A percentile compares a stretch with the other conserved stretches of the same genome.
phyloP scores from a whole-genome alignment of 2,329 filamentous ascomycete species.

The Colletotrichum euphorbiae region DNA sequence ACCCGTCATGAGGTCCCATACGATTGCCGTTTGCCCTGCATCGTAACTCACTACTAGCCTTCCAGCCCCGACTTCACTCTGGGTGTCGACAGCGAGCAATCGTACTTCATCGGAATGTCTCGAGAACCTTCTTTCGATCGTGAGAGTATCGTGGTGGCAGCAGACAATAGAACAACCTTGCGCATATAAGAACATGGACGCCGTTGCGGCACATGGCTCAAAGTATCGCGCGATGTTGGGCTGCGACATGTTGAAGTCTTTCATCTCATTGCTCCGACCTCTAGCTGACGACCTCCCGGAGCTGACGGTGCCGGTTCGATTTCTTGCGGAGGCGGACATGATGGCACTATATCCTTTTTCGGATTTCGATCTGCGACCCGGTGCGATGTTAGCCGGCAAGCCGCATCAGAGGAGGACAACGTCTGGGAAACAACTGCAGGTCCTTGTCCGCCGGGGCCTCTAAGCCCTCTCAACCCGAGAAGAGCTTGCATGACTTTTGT shows the following conservation, averaged over 20 bases:
- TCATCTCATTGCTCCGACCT: constrained; percentile 57
- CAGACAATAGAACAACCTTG: constrained; percentile 86
- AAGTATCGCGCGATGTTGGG: constrained; percentile 69
- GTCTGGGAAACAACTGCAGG: constrained; percentile 43
- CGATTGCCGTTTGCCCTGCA: constrained; percentile 88
- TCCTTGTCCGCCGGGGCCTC: constrained; percentile 14
- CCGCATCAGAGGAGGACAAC: constrained; percentile 40
- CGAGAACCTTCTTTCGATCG: constrained; percentile 87
- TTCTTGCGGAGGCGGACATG: constrained; percentile 71
- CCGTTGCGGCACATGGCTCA: constrained; percentile 90
- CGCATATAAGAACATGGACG: constrained; percentile 89
- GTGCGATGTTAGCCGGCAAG: constrained; percentile 45
- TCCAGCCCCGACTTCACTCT: constrained; percentile 87
- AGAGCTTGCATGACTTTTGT: constrained; percentile 45
- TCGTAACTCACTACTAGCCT: constrained; percentile 94
- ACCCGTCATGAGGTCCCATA: constrained; percentile 95
- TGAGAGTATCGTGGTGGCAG: constrained; percentile 91
- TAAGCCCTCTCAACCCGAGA: constrained; percentile 41
- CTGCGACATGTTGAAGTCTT: constrained; percentile 66
- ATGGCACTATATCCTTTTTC: constrained; percentile 53
- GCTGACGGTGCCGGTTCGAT: constrained; percentile 69
- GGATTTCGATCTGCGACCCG: constrained; percentile 41
- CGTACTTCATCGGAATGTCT: constrained; percentile 86
- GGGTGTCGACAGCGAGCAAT: constrained; percentile 89
- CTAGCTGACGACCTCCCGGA: constrained; percentile 65